Conservation (phyloP, 306 rosid species). For the cucumber (Cucumis sativus) region Cucumber_9930_V3 NC_026660.2:763501-764000, state of each 20-base stretch:
- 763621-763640: too few relatives aligned
- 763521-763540: neutral
- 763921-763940: neutral
- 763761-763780: neutral
- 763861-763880: neutral
- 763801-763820: neutral
- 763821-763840: neutral
- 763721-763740: neutral
- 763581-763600: neutral
- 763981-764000: neutral
- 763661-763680: neutral
- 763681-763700: too few relatives aligned
- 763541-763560: neutral
- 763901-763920: neutral
- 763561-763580: neutral
- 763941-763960: neutral
- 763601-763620: too few relatives aligned
- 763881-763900: neutral
- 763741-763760: neutral
- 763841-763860: neutral
- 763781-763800: neutral
- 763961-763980: neutral
- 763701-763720: neutral
- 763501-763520: neutral
- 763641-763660: neutral